A percentile compares a stretch with the other conserved stretches of the same genome.
Evolutionary conservation across 768 basidiomycete genomes (phyloP).

Genomic region (Gyrodon lividus): DNA sequence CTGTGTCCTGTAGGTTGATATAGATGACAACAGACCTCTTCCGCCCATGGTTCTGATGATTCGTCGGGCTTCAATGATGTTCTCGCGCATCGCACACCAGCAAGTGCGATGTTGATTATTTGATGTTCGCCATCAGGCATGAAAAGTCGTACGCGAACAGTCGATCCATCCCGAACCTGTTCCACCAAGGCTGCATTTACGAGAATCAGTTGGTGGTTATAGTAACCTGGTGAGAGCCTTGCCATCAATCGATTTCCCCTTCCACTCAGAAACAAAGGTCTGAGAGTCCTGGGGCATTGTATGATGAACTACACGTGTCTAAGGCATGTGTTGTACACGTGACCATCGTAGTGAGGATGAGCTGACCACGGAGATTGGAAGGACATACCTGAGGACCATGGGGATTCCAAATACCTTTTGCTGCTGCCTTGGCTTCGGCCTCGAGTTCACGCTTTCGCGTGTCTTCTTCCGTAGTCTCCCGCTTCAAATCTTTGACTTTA

Average conservation of each 20-base stretch:
- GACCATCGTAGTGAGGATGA: background rate
- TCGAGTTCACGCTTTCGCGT: constrained; percentile 70
- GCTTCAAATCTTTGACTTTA: constrained; percentile 84
- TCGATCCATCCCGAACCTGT: constrained; percentile 90
- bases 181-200: constrained; percentile 76
- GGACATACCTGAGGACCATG: constrained; percentile 64
- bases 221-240: constrained; percentile 10
- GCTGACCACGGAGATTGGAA: background rate
- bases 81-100: constrained; percentile 77
- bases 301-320: constrained; percentile 76
- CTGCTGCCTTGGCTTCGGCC: constrained; percentile 68
- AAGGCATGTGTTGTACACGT: constrained; percentile 5
- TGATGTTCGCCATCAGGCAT: constrained; percentile 91
- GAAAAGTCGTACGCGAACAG: constrained; percentile 82
- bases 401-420: constrained; percentile 84
- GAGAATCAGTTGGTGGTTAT: constrained; percentile 7
- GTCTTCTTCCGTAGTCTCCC: constrained; percentile 81
- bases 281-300: constrained; percentile 89
- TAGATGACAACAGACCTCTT: constrained; percentile 62
- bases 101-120: constrained; percentile 79
- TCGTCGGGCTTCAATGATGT: constrained; percentile 72
- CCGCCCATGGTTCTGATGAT: constrained; percentile 77
- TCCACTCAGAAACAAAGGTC: constrained; percentile 87
- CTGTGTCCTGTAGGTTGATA: background rate
- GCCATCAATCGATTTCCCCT: constrained; percentile 90